Base-by-base conservation (phyloP, 257 asterid species). In the Salvia rosmarinus region DNA sequence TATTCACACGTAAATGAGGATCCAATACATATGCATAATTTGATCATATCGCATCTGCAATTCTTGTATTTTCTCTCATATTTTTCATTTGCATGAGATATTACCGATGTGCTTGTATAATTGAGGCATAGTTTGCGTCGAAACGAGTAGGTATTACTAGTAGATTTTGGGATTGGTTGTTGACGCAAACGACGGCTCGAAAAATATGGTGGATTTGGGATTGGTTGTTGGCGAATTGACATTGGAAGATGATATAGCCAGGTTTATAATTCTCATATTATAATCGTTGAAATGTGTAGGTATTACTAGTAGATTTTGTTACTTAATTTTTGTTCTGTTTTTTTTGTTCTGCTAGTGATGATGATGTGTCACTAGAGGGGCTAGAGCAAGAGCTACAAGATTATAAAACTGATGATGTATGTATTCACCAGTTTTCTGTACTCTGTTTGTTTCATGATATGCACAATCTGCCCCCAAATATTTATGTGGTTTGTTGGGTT, bases 381-480 rank as follows among this genome's bases (percentile, higher is more conserved):
- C 80, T 91, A 4, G 92, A 85, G 75, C 85, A 87, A 68, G 96
- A 89, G 79, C 93, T 91, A n/a, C 82, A 87, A 63, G 96, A 87
- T 78, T 91, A 96, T 86, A 78, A 83, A 81, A 82, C 77, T 9
- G 95, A 91, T 73, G 87, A 91, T 82, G 96, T 91, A 80, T 67
- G 87, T 64, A 32, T 7, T 14, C 50, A 46, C 28, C 71, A 55
- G 16, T 65, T 70, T 34, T 76, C 8, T 43, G 43, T 51, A 35
- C 65, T 47, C 23, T 13, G 40, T n/a, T 25, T 16, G 21, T 40
- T 52, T 72, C 44, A 13, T 34, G 40, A 21, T n/a, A 23, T 7
- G 19, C 19, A 13, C 23, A 62, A 21, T 34, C 21, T 77, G 8
- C 23, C 56, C 23, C 50, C 37, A 9, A 19, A 23, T 60, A 9